A percentile compares a stretch with the other conserved stretches of the same genome.
Conservation (phyloP, 441 rosid genomes). For the Aquilaria agallochum region DNA sequence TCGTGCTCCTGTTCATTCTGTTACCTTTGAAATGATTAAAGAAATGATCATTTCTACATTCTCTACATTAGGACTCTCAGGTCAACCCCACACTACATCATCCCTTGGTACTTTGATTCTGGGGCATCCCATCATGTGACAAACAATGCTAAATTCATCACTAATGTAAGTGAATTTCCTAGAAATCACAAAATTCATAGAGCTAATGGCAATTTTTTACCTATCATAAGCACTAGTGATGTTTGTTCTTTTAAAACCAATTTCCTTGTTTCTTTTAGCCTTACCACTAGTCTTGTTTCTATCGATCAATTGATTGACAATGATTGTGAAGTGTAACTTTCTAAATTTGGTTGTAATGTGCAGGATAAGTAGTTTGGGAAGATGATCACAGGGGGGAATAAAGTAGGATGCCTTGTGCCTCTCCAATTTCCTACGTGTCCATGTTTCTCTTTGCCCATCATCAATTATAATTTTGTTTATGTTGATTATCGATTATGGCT, state of each 20-base stretch:
- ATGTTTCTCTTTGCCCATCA: background rate
- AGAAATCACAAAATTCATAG: too few relatives aligned
- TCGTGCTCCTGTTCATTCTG: background rate
- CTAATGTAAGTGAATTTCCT: background rate
- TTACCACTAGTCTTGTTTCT: too few relatives aligned
- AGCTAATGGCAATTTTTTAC: background rate
- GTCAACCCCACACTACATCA: background rate
- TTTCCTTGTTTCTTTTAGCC: too few relatives aligned
- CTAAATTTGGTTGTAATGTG: too few relatives aligned
- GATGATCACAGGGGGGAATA: background rate
- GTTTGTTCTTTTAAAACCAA: too few relatives aligned
- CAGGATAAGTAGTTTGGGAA: too few relatives aligned
- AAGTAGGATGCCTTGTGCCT: background rate
- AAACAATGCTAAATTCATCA: background rate
- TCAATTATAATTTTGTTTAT: too few relatives aligned
- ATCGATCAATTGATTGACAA: too few relatives aligned
- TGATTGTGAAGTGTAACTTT: too few relatives aligned
- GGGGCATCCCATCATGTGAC: background rate
- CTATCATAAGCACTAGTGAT: too few relatives aligned
- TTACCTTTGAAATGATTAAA: background rate
- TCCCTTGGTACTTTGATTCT: background rate
- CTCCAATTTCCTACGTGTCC: background rate
- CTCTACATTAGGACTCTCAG: background rate
- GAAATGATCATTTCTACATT: background rate
- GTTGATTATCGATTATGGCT: too few relatives aligned